Evolutionary conservation across 2,329 filamentous ascomycete species (phyloP).

Genomic region (Trichoderma pleuroti): DNA sequence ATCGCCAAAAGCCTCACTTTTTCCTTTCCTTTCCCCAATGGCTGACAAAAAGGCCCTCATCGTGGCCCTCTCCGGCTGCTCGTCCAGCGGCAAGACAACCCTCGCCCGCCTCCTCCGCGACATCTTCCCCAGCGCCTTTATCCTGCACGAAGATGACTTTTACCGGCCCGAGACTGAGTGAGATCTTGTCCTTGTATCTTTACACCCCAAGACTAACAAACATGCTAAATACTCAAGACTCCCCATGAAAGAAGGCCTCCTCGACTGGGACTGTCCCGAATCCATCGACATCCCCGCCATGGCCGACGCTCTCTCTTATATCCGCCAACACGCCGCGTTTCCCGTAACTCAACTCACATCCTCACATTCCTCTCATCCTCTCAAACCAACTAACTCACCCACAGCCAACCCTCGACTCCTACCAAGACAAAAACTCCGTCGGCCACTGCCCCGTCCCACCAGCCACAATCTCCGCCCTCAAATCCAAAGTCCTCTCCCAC

Average conservation of each 20-base stretch:
- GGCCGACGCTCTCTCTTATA: slow-evolving; percentile 62
- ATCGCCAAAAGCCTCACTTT: neutral
- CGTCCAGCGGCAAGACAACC: slow-evolving; percentile 93
- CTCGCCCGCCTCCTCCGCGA: slow-evolving; percentile 79
- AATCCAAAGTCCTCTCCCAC: slow-evolving; percentile 46
- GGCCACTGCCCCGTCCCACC: slow-evolving; percentile 52
- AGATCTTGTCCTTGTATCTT: no score
- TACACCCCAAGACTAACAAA: neutral
- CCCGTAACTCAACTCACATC: slow-evolving; percentile 44
- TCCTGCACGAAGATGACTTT: slow-evolving; percentile 95
- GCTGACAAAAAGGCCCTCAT: slow-evolving; percentile 49
- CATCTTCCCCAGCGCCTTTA: slow-evolving; percentile 73
- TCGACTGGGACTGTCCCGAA: slow-evolving; percentile 90
- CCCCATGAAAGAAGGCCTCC: slow-evolving; percentile 56
- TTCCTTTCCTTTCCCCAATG: no score
- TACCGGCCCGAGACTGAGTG: slow-evolving; percentile 76
- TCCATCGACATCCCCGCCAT: slow-evolving; percentile 71
- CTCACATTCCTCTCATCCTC: neutral
- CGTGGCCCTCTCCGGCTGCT: slow-evolving; percentile 82
- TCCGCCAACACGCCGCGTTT: slow-evolving; percentile 64
- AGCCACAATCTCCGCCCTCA: slow-evolving; percentile 44
- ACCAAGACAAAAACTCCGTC: slow-evolving; percentile 60
- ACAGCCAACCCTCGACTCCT: slow-evolving; percentile 32
- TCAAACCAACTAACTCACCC: neutral
- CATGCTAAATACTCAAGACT: slow-evolving; percentile 38